Base-by-base conservation (phyloP, 2,329 filamentous ascomycete species). In the Calonectria pseudoreteaudii region DNA sequence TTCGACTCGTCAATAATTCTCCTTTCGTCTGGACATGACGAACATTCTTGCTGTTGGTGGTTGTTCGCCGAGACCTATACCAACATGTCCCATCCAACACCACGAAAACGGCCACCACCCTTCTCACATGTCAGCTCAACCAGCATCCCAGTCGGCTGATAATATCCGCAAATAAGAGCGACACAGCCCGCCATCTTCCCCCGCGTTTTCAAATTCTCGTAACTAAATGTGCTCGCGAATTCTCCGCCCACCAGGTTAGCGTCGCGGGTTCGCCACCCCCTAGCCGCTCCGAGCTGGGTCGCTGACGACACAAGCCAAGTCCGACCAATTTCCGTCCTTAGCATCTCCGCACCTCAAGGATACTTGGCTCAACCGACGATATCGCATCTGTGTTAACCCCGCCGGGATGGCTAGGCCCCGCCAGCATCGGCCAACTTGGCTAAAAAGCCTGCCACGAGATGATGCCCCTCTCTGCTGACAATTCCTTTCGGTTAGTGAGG, bases 401-500 rank as follows among this genome's bases (percentile, higher is more conserved):
- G 70, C 70, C 50, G 49, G 36, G 26, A 58, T 36, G 31, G 52
- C 26, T 20, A 50, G 65, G 66, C 71, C 71, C 71, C 71, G 71
- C 71, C 69, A 53, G 53, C 38, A 16, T 44, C 68, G 56, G 68
- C 58, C 58, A 65, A 65, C 36, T 34, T 34, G 23, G 60, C 68
- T n/a, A 56, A 72, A 68, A 72, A 72, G 36, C 53, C 28, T 49
- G 52, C 38, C 26, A 18, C 23, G 53, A n/a, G n/a, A 44, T 31
- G 31, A 60, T 11, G 28, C 65, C 58, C 70, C 71, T 53, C 66
- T 68, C 44, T 68, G 66, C 58, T 69, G 66, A 72, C 56, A 38
- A 69, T 38, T 68, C 14, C n/a, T 41, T 52, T 38, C 53, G 26
- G 52, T 58, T 26, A 50, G 50, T 38, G 44, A 34, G 31, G 16